These are phyloP conservation scores for Phyllostachys edulis DNA, from an alignment of 176 grass and related monocot genomes.

Conservation along the genomic window DNA sequence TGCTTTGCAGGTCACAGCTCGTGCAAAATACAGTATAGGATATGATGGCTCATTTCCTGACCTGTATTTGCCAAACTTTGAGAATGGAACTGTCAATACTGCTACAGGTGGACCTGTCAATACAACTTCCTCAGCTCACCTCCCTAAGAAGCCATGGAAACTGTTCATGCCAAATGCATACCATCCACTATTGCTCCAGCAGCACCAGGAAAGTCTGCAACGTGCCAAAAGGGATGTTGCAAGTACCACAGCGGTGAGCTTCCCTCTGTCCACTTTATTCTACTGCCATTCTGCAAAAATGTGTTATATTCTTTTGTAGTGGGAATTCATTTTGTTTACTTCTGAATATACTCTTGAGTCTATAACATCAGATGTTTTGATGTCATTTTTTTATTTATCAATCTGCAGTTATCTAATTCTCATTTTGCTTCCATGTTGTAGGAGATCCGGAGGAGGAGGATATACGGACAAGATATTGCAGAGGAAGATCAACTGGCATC, in stretches of 20 bases:
- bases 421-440: constrained; percentile 28
- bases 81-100: constrained; percentile 13
- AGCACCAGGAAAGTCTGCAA: constrained; percentile 53
- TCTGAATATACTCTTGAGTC: constrained; percentile 4
- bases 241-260: constrained; percentile 58
- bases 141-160: constrained; percentile 52
- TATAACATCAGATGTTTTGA: background rate
- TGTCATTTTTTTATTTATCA: constrained; percentile 10
- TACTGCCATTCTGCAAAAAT: background rate
- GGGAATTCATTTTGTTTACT: background rate
- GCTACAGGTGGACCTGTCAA: constrained; percentile 25
- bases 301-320: background rate
- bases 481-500: constrained; percentile 47
- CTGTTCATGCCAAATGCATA: constrained; percentile 72
- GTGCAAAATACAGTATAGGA: constrained; percentile 71
- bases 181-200: constrained; percentile 68
- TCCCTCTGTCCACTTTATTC: constrained; percentile 12
- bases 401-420: constrained; percentile 11
- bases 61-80: constrained; percentile 56
- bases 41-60: constrained; percentile 66
- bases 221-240: constrained; percentile 59
- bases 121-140: constrained; percentile 24
- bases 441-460: constrained; percentile 74
- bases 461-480: constrained; percentile 53
- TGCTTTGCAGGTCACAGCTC: constrained; percentile 56